phyloP scores from a whole-genome alignment of 805 yeast species.

The Metschnikowia amazonensis region DNA sequence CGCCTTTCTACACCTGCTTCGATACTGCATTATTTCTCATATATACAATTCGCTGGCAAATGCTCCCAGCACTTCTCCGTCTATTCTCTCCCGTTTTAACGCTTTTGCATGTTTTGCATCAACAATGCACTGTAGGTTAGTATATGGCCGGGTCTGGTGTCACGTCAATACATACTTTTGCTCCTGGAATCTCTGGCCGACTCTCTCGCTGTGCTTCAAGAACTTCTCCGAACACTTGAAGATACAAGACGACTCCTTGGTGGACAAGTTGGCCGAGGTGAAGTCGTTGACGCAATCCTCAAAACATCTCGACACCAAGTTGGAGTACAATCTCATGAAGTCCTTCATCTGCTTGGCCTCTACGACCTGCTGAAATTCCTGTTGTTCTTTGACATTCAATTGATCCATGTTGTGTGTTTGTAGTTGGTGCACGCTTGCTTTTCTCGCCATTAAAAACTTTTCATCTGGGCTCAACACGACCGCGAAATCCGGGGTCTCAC shows the following conservation, averaged over 20 bases:
- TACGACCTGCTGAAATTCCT: slow-evolving; percentile 89
- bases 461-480: slow-evolving; percentile 14
- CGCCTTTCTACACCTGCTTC: not conserved
- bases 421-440: slow-evolving; percentile 1
- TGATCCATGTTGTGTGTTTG: slow-evolving; percentile 65
- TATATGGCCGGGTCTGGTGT: slow-evolving; percentile 20
- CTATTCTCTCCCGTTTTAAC: no score
- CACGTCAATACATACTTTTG: slow-evolving; percentile 55
- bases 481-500: slow-evolving; percentile 5
- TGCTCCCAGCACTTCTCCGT: no score
- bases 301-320: slow-evolving; percentile 94
- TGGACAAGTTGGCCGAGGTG: slow-evolving; percentile 83
- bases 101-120: slow-evolving; percentile 58
- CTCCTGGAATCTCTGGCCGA: slow-evolving; percentile 98
- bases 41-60: not conserved
- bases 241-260: slow-evolving; percentile 82
- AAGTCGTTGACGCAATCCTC: slow-evolving; percentile 97
- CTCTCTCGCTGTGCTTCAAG: slow-evolving; percentile 96
- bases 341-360: slow-evolving; percentile 98
- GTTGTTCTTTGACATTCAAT: slow-evolving; percentile 92
- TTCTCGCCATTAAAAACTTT: slow-evolving; percentile 15
- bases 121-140: slow-evolving; percentile 51
- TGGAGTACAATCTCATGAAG: slow-evolving; percentile 95
- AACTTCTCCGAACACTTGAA: slow-evolving; percentile 94
- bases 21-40: not conserved